These are phyloP conservation scores for Boletus reticulatus DNA, from an alignment of 768 basidiomycete species.

Conservation along the genomic window DNA sequence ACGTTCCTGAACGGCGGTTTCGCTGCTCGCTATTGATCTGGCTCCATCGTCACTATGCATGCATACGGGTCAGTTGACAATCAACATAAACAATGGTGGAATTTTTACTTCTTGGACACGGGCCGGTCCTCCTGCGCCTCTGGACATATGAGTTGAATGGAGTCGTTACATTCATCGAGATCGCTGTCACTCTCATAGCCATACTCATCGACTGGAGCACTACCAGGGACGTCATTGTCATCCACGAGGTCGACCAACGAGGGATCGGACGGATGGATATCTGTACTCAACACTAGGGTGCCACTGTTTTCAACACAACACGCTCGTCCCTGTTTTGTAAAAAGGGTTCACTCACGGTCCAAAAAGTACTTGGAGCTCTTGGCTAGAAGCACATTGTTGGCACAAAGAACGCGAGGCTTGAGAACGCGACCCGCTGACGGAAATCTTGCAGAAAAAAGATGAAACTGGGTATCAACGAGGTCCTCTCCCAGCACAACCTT, in stretches of 20 bases:
- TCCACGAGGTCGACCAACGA: background rate
- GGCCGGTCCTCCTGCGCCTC: no score
- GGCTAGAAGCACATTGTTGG: conserved; percentile 27
- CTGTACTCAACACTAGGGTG: background rate
- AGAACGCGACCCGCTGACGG: conserved; percentile 3
- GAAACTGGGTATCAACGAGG: conserved; percentile 31
- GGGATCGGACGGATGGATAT: background rate
- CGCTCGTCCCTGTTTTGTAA: no score
- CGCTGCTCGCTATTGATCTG: background rate
- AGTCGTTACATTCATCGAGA: background rate
- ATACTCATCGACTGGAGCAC: background rate
- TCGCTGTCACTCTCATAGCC: background rate
- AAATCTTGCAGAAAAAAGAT: conserved; percentile 22
- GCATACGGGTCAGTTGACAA: conserved; percentile 1
- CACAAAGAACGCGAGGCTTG: conserved; percentile 23
- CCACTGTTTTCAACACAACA: no score
- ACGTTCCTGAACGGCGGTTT: background rate
- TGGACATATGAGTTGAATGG: no score
- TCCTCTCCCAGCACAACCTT: conserved; percentile 25
- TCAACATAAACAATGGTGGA: no score
- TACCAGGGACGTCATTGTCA: background rate
- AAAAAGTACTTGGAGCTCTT: conserved; percentile 26
- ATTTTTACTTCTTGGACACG: no score
- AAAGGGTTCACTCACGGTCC: background rate
- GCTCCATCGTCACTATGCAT: conserved; percentile 4